phyloP scores from a whole-genome alignment of 2,329 filamentous ascomycete species.

The Beauveria sp. region DNA sequence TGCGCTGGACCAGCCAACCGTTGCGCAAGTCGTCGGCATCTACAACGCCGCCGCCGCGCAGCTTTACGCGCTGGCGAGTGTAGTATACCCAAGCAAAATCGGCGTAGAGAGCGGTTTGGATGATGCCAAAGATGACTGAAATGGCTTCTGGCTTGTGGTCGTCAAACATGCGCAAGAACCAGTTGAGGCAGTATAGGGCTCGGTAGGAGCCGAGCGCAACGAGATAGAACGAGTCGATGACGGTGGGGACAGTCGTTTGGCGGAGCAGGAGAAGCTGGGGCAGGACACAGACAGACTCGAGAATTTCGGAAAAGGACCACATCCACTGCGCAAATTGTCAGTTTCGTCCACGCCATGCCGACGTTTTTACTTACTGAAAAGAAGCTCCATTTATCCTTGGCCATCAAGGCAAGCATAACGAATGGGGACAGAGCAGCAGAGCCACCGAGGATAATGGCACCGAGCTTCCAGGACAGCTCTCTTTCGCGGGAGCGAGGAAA shows the following conservation, averaged over 20 bases:
- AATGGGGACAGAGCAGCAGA: constrained; percentile 65
- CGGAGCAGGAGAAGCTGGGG: constrained; percentile 87
- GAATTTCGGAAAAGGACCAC: constrained; percentile 84
- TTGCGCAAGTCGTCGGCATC: constrained; percentile 82
- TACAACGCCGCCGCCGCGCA: constrained; percentile 76
- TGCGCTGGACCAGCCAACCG: constrained; percentile 73
- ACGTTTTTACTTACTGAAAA: constrained; percentile 34
- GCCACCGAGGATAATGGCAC: constrained; percentile 58
- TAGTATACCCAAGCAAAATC: constrained; percentile 99
- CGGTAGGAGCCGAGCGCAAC: constrained; percentile 82
- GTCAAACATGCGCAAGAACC: constrained; percentile 65
- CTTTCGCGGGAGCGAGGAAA: constrained; percentile 83
- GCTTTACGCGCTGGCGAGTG: constrained; percentile 86
- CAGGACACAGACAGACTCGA: constrained; percentile 85
- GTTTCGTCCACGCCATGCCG: too few relatives aligned
- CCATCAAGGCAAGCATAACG: constrained; percentile 60
- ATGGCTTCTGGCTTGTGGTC: constrained; percentile 58
- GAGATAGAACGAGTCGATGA: constrained; percentile 95
- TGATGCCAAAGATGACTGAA: constrained; percentile 74
- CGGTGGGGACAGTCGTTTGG: constrained; percentile 91
- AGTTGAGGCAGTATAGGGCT: constrained; percentile 83
- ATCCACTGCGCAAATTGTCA: constrained; percentile 48
- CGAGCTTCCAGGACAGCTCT: constrained; percentile 91
- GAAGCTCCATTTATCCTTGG: constrained; percentile 35
- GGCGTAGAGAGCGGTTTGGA: constrained; percentile 84